Evolutionary conservation across 163 green algal genomes (phyloP), one percentile per base, ranked within the genome.

Genomic region (Scenedesmus sp.): DNA sequence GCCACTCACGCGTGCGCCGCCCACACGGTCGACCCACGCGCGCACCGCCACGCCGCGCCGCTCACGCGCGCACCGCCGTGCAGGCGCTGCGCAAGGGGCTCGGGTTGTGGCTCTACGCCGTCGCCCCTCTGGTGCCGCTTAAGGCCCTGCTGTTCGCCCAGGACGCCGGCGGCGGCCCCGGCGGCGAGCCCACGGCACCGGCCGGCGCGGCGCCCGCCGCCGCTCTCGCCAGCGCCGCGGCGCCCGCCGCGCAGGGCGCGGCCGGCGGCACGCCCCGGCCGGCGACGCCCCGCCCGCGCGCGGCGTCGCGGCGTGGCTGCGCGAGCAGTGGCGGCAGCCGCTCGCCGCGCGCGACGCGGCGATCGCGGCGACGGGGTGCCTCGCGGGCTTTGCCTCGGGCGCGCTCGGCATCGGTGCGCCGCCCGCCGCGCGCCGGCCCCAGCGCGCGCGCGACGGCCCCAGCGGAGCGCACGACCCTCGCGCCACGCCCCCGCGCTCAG

Each of bases 401-500:
- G 75, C 96, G 39, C 84, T 96, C 13, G 92, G 92, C 64, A 93
- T 96, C 20, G 87, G 89, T 6, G 91, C 17, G 18, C 60, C 9
- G 90, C 6, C 80, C 94, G 31, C 84, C 95, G 26, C 89, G 90
- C 69, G 90, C 94, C 20, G 83, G n/a, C n/a, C n/a, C n/a, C n/a
- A n/a, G n/a, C n/a, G n/a, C n/a, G n/a, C n/a, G n/a, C n/a, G n/a
- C n/a, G n/a, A n/a, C n/a, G n/a, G n/a, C n/a, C n/a, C n/a, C n/a
- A n/a, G n/a, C n/a, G n/a, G n/a, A n/a, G n/a, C n/a, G n/a, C n/a
- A n/a, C n/a, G n/a, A n/a, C n/a, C n/a, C n/a, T n/a, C n/a, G n/a
- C n/a, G n/a, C n/a, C n/a, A n/a, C n/a, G n/a, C n/a, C n/a, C n/a
- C n/a, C n/a, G n/a, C n/a, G n/a, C n/a, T n/a, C n/a, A n/a, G n/a